Conservation (phyloP, 1,139 yeast species). For the Saccharomycopsis crataegensis region DNA sequence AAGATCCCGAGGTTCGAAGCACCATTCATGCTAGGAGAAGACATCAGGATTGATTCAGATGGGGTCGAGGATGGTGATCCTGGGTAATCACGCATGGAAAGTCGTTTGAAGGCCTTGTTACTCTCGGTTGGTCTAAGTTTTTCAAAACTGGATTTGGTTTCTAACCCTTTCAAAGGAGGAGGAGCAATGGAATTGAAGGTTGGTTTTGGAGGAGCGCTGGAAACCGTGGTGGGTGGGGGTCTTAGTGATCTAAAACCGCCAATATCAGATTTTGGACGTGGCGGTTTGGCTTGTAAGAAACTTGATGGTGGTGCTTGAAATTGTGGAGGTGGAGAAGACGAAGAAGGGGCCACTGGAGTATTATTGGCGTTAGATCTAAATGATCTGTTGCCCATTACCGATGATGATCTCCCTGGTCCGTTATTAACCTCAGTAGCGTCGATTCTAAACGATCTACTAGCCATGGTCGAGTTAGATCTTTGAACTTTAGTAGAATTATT, state of each 20-base stretch:
- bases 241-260: background rate
- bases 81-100: constrained; percentile 16
- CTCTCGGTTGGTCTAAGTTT: constrained; percentile 10
- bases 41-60: no score
- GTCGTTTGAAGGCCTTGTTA: constrained; percentile 14
- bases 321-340: background rate
- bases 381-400: constrained; percentile 9
- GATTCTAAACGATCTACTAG: background rate
- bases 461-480: constrained; percentile 5
- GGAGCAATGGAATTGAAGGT: background rate
- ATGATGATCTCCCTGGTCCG: background rate
- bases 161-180: background rate
- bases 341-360: background rate
- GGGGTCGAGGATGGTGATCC: background rate
- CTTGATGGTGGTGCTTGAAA: background rate
- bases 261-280: background rate
- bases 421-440: background rate
- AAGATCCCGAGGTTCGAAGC: constrained; percentile 5
- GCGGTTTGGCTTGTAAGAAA: background rate
- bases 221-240: no score
- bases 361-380: background rate
- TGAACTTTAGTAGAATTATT: background rate
- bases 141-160: constrained; percentile 18
- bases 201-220: no score
- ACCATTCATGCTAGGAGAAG: background rate